These are phyloP conservation scores for Blepharisma undulans DNA, from an alignment of 169 alveolate genomes.

Conservation along the genomic window DNA sequence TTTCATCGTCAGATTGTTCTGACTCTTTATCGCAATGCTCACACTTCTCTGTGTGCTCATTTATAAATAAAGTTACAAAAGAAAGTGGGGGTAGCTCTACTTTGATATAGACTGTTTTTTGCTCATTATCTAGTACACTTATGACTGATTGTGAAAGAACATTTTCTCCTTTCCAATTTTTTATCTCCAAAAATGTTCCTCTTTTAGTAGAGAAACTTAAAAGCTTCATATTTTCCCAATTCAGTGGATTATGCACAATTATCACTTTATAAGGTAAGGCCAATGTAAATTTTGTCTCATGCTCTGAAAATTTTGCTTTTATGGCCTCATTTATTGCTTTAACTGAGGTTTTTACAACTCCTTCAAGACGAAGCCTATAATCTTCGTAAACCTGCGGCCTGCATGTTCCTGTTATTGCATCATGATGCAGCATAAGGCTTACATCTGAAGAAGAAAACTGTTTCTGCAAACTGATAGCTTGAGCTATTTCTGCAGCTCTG, in stretches of 20 bases:
- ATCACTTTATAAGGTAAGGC: background rate
- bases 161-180: background rate
- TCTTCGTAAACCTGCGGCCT: slow-evolving; percentile 72
- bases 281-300: background rate
- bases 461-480: background rate
- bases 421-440: slow-evolving; percentile 82
- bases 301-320: background rate
- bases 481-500: slow-evolving; percentile 34
- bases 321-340: background rate
- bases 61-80: background rate
- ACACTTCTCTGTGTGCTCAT: background rate
- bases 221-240: background rate
- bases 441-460: background rate
- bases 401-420: slow-evolving; percentile 85
- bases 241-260: background rate
- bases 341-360: background rate
- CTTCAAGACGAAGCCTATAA: slow-evolving; percentile 34
- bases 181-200: background rate
- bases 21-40: background rate
- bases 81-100: background rate
- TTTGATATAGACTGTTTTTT: background rate
- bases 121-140: background rate
- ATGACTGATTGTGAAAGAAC: background rate
- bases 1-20: background rate
- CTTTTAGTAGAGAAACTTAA: background rate